Conservation (phyloP, 2,329 filamentous ascomycete species). For the Colletotrichum simmondsii region DNA sequence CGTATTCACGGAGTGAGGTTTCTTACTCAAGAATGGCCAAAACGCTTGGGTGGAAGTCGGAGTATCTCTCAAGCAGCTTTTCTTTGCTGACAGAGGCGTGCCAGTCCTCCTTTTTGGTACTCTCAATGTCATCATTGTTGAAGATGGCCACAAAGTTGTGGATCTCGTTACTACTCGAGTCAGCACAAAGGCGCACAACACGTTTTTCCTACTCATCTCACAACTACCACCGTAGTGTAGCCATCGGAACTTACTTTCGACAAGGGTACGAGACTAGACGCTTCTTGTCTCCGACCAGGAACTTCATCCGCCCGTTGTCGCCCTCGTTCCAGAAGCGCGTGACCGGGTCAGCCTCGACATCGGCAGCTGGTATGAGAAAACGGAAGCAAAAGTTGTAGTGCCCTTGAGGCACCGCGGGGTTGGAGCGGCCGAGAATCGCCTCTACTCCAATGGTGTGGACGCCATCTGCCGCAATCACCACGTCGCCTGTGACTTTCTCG, state of each 20-base stretch:
- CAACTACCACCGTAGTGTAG: too few relatives aligned
- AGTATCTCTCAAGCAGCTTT: conserved; percentile 41
- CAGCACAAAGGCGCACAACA: neutral
- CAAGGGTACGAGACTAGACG: conserved; percentile 48
- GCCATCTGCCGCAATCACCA: conserved; percentile 58
- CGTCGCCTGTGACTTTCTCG: conserved; percentile 43
- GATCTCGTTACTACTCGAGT: conserved; percentile 40
- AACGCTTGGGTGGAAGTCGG: conserved; percentile 41
- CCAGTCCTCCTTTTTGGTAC: conserved; percentile 42
- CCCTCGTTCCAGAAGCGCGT: conserved; percentile 44
- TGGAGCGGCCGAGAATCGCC: conserved; percentile 40
- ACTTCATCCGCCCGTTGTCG: conserved; percentile 35
- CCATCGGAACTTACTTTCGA: conserved; percentile 39
- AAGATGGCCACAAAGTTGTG: conserved; percentile 50
- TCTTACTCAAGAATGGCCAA: conserved; percentile 41
- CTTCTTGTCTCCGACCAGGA: conserved; percentile 37
- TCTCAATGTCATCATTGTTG: conserved; percentile 37
- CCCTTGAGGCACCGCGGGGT: conserved; percentile 40
- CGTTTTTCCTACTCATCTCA: neutral
- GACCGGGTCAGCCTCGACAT: conserved; percentile 43
- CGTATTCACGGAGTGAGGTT: too few relatives aligned
- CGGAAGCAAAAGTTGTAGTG: conserved; percentile 48
- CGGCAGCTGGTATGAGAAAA: conserved; percentile 45
- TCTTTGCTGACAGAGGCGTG: conserved; percentile 42
- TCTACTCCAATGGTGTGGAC: conserved; percentile 47